A percentile compares a stretch with the other conserved stretches of the same genome.
phyloP scores from a whole-genome alignment of 2,329 filamentous ascomycete genomes.

The Teratosphaeria pseudoeucalypti region DNA sequence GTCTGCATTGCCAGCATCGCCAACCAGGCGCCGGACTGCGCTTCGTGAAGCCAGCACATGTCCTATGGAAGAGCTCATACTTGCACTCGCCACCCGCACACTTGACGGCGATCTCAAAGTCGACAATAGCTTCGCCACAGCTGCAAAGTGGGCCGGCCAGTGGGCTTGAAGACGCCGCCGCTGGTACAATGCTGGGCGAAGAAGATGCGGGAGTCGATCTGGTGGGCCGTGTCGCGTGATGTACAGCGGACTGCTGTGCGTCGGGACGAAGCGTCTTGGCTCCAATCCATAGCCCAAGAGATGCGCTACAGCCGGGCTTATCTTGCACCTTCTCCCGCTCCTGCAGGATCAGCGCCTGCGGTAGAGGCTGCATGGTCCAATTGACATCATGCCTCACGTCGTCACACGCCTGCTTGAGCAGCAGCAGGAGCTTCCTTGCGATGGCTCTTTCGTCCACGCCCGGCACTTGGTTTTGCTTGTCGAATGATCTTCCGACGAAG shows the following conservation, averaged over 20 bases:
- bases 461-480: not conserved
- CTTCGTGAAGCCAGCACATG: slow-evolving; percentile 2
- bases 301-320: not conserved
- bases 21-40: not conserved
- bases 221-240: not conserved
- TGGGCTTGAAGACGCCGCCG: not conserved
- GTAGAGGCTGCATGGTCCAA: slow-evolving; percentile 1
- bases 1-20: slow-evolving; percentile 4
- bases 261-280: not conserved
- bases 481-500: not conserved
- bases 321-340: not conserved
- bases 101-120: not conserved
- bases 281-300: not conserved
- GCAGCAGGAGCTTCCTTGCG: not conserved
- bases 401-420: slow-evolving; percentile 1
- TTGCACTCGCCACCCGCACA: slow-evolving; percentile 1
- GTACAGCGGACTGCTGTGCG: not conserved
- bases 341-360: not conserved
- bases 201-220: not conserved
- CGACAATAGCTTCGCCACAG: not conserved
- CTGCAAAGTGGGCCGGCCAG: not conserved
- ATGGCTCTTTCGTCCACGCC: slow-evolving; percentile 1
- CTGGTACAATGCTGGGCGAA: not conserved
- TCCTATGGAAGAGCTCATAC: slow-evolving; percentile 2
- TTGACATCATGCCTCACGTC: not conserved